Evolutionary conservation across 2,329 filamentous ascomycete species (phyloP).

Genomic region (Drechslerella dactyloides): DNA sequence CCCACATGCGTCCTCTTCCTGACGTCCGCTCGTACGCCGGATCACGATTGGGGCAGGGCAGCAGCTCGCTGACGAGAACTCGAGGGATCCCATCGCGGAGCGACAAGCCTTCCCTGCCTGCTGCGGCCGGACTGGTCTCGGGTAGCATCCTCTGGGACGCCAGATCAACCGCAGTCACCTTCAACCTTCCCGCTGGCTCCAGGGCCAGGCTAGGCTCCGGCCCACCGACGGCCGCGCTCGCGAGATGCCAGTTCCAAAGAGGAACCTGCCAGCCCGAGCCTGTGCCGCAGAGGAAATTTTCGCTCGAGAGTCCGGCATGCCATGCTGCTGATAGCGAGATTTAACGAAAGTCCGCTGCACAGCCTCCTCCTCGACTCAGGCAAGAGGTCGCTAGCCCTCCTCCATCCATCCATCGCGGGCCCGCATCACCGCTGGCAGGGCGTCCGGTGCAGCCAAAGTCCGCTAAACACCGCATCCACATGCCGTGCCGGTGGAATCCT

Average conservation of each 20-base stretch:
- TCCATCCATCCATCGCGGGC: no score
- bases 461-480: constrained; percentile 5
- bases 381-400: background rate
- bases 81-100: background rate
- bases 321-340: background rate
- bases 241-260: background rate
- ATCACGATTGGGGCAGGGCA: background rate
- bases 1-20: background rate
- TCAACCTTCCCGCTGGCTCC: constrained; percentile 4
- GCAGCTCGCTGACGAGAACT: background rate
- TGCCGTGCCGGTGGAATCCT: constrained; percentile 4
- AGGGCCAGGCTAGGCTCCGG: constrained; percentile 1
- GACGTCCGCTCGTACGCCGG: background rate
- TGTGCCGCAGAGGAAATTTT: background rate
- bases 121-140: constrained; percentile 1
- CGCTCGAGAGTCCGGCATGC: background rate
- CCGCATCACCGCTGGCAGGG: no score
- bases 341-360: constrained; percentile 1
- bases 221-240: background rate
- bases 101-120: constrained; percentile 7
- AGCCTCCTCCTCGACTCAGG: constrained; percentile 3
- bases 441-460: no score
- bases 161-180: constrained; percentile 1
- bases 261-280: background rate
- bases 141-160: background rate